A percentile compares a stretch with the other conserved stretches of the same genome.
These are phyloP conservation scores for Amanita pseudoporphyria DNA, from an alignment of 768 basidiomycete species.

Conservation along the genomic window DNA sequence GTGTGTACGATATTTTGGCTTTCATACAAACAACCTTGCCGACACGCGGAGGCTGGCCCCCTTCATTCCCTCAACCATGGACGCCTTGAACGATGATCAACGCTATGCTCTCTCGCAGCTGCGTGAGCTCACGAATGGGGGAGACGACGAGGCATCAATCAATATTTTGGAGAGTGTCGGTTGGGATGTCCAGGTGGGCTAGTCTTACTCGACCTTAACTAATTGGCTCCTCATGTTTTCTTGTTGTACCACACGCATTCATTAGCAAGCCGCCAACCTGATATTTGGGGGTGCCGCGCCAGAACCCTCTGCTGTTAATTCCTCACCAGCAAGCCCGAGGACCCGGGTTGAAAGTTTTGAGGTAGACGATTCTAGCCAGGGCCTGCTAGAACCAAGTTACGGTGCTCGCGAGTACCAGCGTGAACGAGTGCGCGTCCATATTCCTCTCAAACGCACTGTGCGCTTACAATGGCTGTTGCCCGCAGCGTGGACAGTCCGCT, in stretches of 20 bases:
- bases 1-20: background rate
- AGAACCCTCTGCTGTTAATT: constrained; percentile 10
- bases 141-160: constrained; percentile 54
- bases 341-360: constrained; percentile 30
- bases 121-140: constrained; percentile 47
- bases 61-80: constrained; percentile 9
- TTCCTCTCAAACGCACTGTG: background rate
- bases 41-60: constrained; percentile 2
- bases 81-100: constrained; percentile 17
- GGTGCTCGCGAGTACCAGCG: constrained; percentile 11
- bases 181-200: constrained; percentile 60
- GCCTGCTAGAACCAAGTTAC: constrained; percentile 10
- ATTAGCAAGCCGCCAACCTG: constrained; percentile 48
- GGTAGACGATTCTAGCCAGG: constrained; percentile 42
- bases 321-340: constrained; percentile 4
- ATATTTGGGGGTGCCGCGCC: constrained; percentile 34
- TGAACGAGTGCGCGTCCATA: constrained; percentile 9
- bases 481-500: constrained; percentile 11
- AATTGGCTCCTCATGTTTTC: background rate
- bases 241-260: background rate
- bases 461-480: constrained; percentile 7
- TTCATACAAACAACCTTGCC: constrained; percentile 4
- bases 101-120: constrained; percentile 34
- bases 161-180: constrained; percentile 49
- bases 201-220: background rate